Conservation (phyloP, 495 filamentous ascomycete genomes). For the Daldinia childiae region DNA sequence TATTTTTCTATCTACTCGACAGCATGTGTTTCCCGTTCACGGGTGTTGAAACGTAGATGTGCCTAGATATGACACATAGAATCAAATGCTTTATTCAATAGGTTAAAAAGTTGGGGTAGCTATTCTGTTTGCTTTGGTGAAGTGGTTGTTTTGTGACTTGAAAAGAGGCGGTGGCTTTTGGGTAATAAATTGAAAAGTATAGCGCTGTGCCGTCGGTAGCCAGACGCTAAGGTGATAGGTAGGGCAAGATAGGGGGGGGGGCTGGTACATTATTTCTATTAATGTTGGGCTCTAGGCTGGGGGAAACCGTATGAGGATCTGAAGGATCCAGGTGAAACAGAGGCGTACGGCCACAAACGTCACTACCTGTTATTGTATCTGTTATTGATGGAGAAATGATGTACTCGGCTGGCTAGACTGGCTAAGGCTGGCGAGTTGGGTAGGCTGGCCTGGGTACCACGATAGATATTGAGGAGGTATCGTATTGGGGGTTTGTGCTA, state of each 20-base stretch:
- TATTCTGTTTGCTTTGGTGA: no score
- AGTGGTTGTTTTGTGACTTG: not conserved
- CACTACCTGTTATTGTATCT: not conserved
- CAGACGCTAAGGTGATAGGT: not conserved
- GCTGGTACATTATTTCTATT: not conserved
- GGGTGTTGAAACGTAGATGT: conserved; percentile 28
- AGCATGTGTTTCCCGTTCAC: conserved; percentile 22
- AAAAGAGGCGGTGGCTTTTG: not conserved
- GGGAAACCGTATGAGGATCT: not conserved
- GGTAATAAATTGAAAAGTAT: not conserved
- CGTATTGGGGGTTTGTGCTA: not conserved
- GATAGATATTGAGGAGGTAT: not conserved
- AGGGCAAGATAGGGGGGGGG: not conserved
- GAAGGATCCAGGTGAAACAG: conserved; percentile 1
- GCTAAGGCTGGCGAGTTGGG: no score
- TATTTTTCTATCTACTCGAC: conserved; percentile 35
- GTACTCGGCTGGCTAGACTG: not conserved
- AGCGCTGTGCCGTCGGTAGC: not conserved
- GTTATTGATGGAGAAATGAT: not conserved
- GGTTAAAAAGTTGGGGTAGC: not conserved
- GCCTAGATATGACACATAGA: conserved; percentile 42
- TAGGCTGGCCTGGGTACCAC: no score
- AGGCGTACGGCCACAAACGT: not conserved
- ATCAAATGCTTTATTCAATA: conserved; percentile 24
- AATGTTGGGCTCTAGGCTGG: not conserved